These are phyloP conservation scores for Populus simonii DNA, from an alignment of 345 rosid genomes.

Conservation along the genomic window DNA sequence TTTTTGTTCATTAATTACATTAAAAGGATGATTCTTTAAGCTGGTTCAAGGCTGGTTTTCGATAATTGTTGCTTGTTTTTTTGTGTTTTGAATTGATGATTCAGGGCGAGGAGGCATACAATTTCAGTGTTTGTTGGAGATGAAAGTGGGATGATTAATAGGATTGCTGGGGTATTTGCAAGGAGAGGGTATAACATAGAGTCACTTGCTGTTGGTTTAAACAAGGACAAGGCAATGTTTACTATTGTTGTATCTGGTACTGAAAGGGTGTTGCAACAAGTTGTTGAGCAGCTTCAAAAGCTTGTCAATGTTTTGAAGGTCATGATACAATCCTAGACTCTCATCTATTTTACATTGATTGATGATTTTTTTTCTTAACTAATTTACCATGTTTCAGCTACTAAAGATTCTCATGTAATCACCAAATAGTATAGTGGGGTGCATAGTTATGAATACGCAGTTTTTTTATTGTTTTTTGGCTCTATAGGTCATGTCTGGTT, in stretches of 20 bases:
- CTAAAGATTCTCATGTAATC: too few species aligned
- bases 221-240: conserved; percentile 88
- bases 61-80: background rate
- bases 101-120: conserved; percentile 75
- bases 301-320: conserved; percentile 96
- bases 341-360: background rate
- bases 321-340: background rate
- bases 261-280: conserved; percentile 73
- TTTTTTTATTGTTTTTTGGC: too few species aligned
- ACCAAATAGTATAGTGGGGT: background rate
- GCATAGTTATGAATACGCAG: background rate
- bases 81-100: background rate
- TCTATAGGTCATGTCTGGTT: too few species aligned
- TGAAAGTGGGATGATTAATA: conserved; percentile 94
- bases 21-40: too few species aligned
- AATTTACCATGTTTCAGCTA: background rate
- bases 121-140: conserved; percentile 95
- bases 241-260: conserved; percentile 90
- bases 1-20: background rate
- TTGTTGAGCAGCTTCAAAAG: conserved; percentile 89
- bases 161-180: conserved; percentile 96
- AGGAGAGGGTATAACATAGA: conserved; percentile 95
- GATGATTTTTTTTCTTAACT: background rate
- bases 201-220: conserved; percentile 95
- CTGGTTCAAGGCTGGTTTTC: background rate